Percentiles rank a stretch among this genome's conserved stretches.
Evolutionary conservation across 805 yeast genomes (phyloP).

Genomic region (Yamadazyma paraphyllophila): DNA sequence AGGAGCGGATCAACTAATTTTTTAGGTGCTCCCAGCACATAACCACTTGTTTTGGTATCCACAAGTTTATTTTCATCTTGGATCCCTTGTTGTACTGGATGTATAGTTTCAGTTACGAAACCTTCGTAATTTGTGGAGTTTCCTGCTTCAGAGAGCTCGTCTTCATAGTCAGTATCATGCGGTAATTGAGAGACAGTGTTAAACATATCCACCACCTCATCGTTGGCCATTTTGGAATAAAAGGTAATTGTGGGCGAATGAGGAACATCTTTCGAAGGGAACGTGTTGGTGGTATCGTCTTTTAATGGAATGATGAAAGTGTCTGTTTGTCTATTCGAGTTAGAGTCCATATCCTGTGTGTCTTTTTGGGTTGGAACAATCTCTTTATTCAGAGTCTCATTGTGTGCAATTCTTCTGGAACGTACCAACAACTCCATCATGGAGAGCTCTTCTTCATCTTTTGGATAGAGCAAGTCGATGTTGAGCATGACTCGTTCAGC

Average conservation of each 20-base stretch:
- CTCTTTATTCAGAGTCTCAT: neutral
- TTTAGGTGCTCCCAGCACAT: neutral
- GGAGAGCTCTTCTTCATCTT: constrained; percentile 50
- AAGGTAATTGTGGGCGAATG: constrained; percentile 78
- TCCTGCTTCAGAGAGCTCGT: constrained; percentile 20
- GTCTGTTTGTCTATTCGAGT: constrained; percentile 1
- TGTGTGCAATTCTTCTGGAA: constrained; percentile 27
- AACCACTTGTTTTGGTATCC: neutral
- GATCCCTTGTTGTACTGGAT: neutral
- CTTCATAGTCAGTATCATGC: constrained; percentile 28
- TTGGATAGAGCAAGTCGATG: constrained; percentile 53
- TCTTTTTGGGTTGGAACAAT: constrained; percentile 1
- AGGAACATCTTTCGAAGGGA: constrained; percentile 22
- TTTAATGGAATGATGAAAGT: constrained; percentile 38
- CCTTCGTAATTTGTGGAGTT: constrained; percentile 40
- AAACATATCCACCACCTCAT: constrained; percentile 75
- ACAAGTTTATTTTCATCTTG: neutral
- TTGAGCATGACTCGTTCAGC: constrained; percentile 61
- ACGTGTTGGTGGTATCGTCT: constrained; percentile 11
- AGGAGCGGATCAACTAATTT: constrained; percentile 43
- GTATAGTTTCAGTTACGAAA: constrained; percentile 51
- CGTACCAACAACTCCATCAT: constrained; percentile 63
- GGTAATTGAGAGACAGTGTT: constrained; percentile 46
- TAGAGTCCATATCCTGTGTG: neutral
- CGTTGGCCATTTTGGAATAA: constrained; percentile 70